Evolutionary conservation across 1,284 basidiomycete species (phyloP), one percentile per base, ranked within the genome.

Genomic region (Ustilago nuda): DNA sequence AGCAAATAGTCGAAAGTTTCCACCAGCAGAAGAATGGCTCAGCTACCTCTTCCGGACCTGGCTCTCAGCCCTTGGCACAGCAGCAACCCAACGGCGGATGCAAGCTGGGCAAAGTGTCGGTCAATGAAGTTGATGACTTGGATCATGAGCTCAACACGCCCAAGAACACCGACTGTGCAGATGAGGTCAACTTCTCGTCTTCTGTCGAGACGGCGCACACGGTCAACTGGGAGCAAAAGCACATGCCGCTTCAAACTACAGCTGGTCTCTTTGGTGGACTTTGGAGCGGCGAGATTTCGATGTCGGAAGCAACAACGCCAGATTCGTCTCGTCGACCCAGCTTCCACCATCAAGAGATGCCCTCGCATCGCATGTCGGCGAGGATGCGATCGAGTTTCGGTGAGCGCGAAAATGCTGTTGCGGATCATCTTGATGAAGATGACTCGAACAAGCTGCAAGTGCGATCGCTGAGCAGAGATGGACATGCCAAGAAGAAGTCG

Each of bases 401-500:
- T 27, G 68, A 56, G 6, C 36, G 32, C 33, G 65, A 66, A 19
- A 39, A 23, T 6, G 50, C 55, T 17, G 52, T 36, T 8, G 36
- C 62, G 19, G 66, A 66, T 51, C 39, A 46, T 23, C 27, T 64
- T 17, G 75, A 70, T 39, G 75, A 77, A 32, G 75, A 73, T 19
- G 64, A 63, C 15, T 50, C 60, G 32, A 56, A 33, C 8, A 19
- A 57, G 50, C 19, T 68, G 23, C 63, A 66, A 0, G 56, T 69
- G 57, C 70, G 70, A 37, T 77, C 75, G 48, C 51, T 61, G 35
- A 76, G 68, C 65, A 45, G 68, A 43, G 73, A 76, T 9, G 68
- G 68, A 27, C 73, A 76, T 32, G 61, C 57, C 56, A 73, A 72
- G 58, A 77, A 77, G 27, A 77, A 77, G 64, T 70, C 75, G 46